phyloP scores from a whole-genome alignment of 1,284 basidiomycete genomes.

The Tilletia setariae region DNA sequence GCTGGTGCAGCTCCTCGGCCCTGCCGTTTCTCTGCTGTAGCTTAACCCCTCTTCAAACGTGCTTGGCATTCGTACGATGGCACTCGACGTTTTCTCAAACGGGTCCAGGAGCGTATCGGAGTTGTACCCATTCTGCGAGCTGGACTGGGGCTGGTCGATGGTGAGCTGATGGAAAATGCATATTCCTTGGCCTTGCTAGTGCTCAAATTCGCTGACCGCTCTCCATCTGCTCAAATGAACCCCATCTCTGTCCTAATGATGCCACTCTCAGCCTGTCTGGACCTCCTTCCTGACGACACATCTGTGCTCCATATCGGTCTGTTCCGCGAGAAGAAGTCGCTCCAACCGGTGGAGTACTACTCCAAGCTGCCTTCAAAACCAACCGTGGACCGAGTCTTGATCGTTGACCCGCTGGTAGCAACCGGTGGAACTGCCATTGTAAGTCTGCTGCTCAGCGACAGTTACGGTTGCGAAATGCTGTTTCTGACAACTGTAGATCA shows the following conservation, averaged over 20 bases:
- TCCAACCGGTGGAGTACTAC: constrained; percentile 76
- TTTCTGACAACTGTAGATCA: no score
- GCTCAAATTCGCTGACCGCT: neutral
- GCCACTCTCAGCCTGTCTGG: constrained; percentile 61
- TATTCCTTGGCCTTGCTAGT: neutral
- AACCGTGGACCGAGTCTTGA: constrained; percentile 74
- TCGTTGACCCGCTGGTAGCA: constrained; percentile 84
- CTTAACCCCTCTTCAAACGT: no score
- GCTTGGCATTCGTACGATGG: no score
- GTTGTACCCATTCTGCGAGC: constrained; percentile 87
- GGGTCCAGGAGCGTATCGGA: constrained; percentile 64
- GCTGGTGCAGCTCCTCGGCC: no score
- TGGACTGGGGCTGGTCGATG: constrained; percentile 86
- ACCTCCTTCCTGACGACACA: constrained; percentile 73
- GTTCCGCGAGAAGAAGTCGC: constrained; percentile 80
- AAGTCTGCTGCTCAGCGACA: constrained; percentile 18
- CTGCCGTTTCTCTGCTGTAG: no score
- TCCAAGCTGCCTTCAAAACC: constrained; percentile 79
- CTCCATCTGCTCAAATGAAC: neutral
- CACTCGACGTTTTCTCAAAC: no score
- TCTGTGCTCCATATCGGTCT: constrained; percentile 86
- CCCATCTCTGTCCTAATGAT: neutral
- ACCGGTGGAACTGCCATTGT: constrained; percentile 86
- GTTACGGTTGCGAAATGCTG: neutral
- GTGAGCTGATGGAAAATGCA: neutral